Base-by-base conservation (phyloP, 441 rosid genomes). In the Francoa sonchifolia region DNA sequence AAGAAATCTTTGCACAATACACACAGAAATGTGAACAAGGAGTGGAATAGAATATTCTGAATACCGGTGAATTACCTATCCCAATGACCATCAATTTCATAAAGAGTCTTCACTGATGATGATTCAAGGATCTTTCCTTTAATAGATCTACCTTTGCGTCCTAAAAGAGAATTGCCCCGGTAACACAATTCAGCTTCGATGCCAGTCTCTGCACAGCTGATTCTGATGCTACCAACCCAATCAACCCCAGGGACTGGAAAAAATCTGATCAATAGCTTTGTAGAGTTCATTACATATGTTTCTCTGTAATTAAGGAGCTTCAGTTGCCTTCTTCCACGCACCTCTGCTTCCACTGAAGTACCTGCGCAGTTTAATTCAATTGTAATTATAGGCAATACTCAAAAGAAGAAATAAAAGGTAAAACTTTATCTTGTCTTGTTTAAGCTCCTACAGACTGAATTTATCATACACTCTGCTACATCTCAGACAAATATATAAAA, bases 261-360 rank as follows among this genome's bases (percentile, higher is more conserved):
- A 42, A 88, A 60, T 30, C 61, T 71, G 36, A 81, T 63, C 17
- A 57, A 34, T 6, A 78, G 71, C 19, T 59, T 75, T 1, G 97
- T 90, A 22, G 82, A 63, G 54, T 81, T 79, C 88, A 79, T 81
- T 59, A 59, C 66, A 37, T 84, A 88, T 21, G 78, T 84, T 56
- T 88, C 97, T 21, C 60, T 64, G 6, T 48, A 51, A 2, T 57
- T 66, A 1, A 57, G 53, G 2, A 88, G 88, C 63, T 67, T 81
- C 54, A 84, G 61, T 6, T 59, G 62, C 59, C 73, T 75, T 52
- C 46, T 74, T 1, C 94, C 95, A 8, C 47, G 57, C 18, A 81
- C 71, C 52, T 77, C 83, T 0, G 71, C 76, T 50, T 79, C 85
- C 39, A 74, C 77, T 22, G 66, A 67, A 18, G 79, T 43, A 28